Conservation (phyloP, 176 grass and related monocot genomes). For the Avena sativa region DNA sequence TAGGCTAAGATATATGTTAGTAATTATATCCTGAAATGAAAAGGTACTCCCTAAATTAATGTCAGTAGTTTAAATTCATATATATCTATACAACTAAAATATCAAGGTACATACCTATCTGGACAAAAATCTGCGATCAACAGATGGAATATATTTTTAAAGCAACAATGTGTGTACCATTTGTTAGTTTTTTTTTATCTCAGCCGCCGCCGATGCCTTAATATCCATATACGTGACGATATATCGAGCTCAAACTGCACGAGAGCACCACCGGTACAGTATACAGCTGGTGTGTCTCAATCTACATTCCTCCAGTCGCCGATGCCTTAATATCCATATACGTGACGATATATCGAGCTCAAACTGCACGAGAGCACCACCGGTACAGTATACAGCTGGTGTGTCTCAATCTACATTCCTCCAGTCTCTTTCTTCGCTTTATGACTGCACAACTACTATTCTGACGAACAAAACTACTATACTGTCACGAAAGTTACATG, state of each 20-base stretch:
- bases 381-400: not conserved
- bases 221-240: not conserved
- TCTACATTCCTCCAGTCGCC: not conserved
- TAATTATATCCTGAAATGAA: no score
- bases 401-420: not conserved
- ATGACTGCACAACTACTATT: not conserved
- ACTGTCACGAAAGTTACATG: slow-evolving; percentile 38
- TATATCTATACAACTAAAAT: no score
- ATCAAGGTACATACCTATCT: no score
- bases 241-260: not conserved
- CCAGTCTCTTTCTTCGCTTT: slow-evolving; percentile 5
- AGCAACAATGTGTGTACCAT: no score
- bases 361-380: not conserved
- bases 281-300: not conserved
- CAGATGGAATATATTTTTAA: no score
- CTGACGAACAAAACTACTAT: slow-evolving; percentile 11
- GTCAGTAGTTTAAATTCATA: no score
- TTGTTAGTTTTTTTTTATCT: no score
- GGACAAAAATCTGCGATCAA: no score
- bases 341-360: not conserved
- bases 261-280: not conserved
- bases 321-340: not conserved
- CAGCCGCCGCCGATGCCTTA: no score
- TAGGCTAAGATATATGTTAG: no score
- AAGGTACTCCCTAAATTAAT: no score